Evolutionary conservation across 2,329 filamentous ascomycete species (phyloP).

Genomic region (Cordyceps sp.): DNA sequence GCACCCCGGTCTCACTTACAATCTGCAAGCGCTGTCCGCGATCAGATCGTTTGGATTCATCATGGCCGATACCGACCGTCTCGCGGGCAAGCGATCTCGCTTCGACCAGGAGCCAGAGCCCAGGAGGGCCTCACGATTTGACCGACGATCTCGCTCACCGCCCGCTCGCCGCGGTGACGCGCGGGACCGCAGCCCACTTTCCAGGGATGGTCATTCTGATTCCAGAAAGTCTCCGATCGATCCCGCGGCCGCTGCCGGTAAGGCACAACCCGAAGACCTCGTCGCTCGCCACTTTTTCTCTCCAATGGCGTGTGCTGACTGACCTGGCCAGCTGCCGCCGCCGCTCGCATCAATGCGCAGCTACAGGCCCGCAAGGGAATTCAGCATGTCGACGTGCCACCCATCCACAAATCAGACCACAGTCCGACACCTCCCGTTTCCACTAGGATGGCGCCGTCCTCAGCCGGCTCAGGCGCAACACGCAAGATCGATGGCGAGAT

Average conservation of each 20-base stretch:
- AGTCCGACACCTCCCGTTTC: constrained; percentile 11
- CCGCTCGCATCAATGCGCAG: constrained; percentile 71
- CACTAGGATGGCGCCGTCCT: constrained; percentile 18
- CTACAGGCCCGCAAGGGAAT: constrained; percentile 77
- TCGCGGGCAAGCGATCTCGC: constrained; percentile 65
- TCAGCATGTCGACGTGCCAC: constrained; percentile 78
- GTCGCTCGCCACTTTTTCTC: not conserved
- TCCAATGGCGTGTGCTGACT: constrained; percentile 6
- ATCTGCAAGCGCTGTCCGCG: not conserved
- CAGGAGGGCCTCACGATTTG: constrained; percentile 64
- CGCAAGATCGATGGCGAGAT: constrained; percentile 67
- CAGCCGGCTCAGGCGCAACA: constrained; percentile 16
- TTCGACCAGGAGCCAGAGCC: constrained; percentile 85
- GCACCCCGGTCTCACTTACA: not conserved
- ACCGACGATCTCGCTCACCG: constrained; percentile 80
- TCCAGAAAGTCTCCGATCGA: constrained; percentile 38
- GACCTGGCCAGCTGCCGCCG: constrained; percentile 53
- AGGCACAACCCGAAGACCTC: constrained; percentile 9
- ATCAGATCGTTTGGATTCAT: not conserved
- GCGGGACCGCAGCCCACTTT: constrained; percentile 64
- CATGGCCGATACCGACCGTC: constrained; percentile 64
- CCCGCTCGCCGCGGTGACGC: constrained; percentile 47
- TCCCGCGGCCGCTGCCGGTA: constrained; percentile 66
- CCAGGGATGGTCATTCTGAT: constrained; percentile 25
- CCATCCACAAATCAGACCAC: constrained; percentile 46